phyloP scores from a whole-genome alignment of 1,284 basidiomycete genomes.

The Mrakiaceae sp. region DNA sequence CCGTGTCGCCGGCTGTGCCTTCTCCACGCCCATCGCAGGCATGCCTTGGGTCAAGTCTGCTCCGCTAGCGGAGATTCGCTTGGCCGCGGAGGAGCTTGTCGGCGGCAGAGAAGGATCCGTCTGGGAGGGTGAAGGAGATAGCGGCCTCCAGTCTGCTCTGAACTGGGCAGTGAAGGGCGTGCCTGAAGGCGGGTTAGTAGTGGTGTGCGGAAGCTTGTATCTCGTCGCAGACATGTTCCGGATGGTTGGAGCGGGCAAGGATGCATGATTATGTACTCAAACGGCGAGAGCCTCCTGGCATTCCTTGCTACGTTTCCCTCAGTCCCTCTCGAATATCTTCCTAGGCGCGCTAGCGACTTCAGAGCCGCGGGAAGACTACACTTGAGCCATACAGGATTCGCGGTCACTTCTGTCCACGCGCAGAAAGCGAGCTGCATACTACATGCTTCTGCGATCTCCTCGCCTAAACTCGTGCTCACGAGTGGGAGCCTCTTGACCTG shows the following conservation, averaged over 20 bases:
- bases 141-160: constrained; percentile 22
- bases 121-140: constrained; percentile 17
- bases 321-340: too few species aligned
- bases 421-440: too few species aligned
- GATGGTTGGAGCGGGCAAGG: constrained; percentile 24
- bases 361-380: too few species aligned
- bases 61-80: constrained; percentile 41
- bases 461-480: too few species aligned
- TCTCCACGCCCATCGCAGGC: constrained; percentile 61
- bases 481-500: too few species aligned
- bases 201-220: constrained; percentile 82
- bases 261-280: too few species aligned
- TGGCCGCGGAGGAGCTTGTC: constrained; percentile 38
- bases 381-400: too few species aligned
- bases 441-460: too few species aligned
- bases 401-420: too few species aligned
- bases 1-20: constrained; percentile 46
- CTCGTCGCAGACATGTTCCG: constrained; percentile 81
- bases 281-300: too few species aligned
- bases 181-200: constrained; percentile 35
- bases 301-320: too few species aligned
- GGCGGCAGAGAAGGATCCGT: constrained; percentile 15
- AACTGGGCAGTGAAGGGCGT: constrained; percentile 20
- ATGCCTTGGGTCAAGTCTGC: constrained; percentile 84
- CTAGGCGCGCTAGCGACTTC: too few species aligned